Evolutionary conservation across 192 early-diverging fungal genomes (phyloP).

Genomic region (Coemansia sp.): DNA sequence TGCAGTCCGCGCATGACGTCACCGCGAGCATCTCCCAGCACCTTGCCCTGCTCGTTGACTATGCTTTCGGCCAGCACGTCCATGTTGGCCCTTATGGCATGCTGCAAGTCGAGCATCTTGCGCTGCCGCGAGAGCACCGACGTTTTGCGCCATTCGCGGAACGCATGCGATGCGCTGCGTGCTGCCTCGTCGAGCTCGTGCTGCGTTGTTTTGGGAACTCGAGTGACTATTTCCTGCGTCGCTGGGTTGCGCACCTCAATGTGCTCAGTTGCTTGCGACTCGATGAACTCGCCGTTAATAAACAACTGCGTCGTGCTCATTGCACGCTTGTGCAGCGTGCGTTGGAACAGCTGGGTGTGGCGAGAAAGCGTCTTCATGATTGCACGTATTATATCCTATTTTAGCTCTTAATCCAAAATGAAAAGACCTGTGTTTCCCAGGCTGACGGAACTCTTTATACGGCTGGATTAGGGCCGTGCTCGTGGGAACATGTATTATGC

Average conservation of each 20-base stretch:
- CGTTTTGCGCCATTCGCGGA: conserved; percentile 83
- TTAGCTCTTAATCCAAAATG: not conserved
- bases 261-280: conserved; percentile 83
- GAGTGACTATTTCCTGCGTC: conserved; percentile 82
- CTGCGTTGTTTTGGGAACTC: conserved; percentile 85
- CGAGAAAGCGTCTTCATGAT: not conserved
- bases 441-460: not conserved
- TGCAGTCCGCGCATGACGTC: conserved; percentile 90
- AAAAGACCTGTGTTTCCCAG: not conserved
- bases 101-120: conserved; percentile 89
- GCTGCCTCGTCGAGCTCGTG: conserved; percentile 80
- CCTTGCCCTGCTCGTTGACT: conserved; percentile 90
- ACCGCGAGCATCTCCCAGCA: conserved; percentile 85
- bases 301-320: conserved; percentile 63
- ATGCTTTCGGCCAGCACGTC: conserved; percentile 81
- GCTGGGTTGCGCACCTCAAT: conserved; percentile 90
- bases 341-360: not conserved
- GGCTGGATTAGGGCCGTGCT: not conserved
- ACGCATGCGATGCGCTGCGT: conserved; percentile 69
- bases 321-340: not conserved
- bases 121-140: conserved; percentile 82
- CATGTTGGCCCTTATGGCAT: conserved; percentile 76
- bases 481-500: not conserved
- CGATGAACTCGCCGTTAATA: conserved; percentile 90
- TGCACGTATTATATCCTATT: not conserved